Evolutionary conservation across 495 filamentous ascomycete species (phyloP).

Genomic region (Eremomyces bilateralis): DNA sequence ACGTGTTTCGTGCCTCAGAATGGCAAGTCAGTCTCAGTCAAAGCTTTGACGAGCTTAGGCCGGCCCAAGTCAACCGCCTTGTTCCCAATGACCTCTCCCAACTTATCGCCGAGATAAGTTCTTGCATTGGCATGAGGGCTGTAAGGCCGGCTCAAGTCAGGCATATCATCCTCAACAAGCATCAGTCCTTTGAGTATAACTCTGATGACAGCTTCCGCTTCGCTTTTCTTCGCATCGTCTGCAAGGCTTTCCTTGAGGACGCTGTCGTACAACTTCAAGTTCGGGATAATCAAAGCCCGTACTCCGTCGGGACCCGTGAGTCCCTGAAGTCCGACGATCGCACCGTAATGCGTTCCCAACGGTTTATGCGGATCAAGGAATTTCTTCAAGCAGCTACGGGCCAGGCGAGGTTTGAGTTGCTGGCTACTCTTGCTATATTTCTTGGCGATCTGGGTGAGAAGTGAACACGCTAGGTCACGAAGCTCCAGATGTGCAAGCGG

Average conservation of each 20-base stretch:
- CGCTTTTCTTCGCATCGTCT: slow-evolving; percentile 15
- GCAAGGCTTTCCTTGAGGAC: slow-evolving; percentile 36
- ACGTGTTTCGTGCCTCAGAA: neutral
- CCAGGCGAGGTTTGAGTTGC: slow-evolving; percentile 67
- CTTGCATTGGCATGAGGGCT: neutral
- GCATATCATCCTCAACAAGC: slow-evolving; percentile 5
- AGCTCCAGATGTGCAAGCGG: slow-evolving; percentile 48
- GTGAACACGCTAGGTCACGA: slow-evolving; percentile 59
- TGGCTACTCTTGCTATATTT: slow-evolving; percentile 57
- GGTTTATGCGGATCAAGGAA: slow-evolving; percentile 71
- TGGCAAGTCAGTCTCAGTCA: slow-evolving; percentile 10
- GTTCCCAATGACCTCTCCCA: slow-evolving; percentile 17
- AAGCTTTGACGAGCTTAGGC: slow-evolving; percentile 8
- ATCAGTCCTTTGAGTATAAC: slow-evolving; percentile 14
- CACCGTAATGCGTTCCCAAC: slow-evolving; percentile 66
- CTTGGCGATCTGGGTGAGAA: slow-evolving; percentile 47
- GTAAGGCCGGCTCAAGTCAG: neutral
- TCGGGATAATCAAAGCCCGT: slow-evolving; percentile 59
- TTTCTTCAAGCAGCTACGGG: slow-evolving; percentile 69
- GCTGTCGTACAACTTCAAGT: slow-evolving; percentile 53
- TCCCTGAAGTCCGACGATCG: slow-evolving; percentile 50
- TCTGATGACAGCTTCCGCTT: slow-evolving; percentile 16
- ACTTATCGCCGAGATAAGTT: slow-evolving; percentile 11
- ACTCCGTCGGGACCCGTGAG: slow-evolving; percentile 62
- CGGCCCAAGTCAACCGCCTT: slow-evolving; percentile 12